Base-by-base conservation (phyloP, 2,329 filamentous ascomycete species). In the Aspergillus carbonarius region DNA sequence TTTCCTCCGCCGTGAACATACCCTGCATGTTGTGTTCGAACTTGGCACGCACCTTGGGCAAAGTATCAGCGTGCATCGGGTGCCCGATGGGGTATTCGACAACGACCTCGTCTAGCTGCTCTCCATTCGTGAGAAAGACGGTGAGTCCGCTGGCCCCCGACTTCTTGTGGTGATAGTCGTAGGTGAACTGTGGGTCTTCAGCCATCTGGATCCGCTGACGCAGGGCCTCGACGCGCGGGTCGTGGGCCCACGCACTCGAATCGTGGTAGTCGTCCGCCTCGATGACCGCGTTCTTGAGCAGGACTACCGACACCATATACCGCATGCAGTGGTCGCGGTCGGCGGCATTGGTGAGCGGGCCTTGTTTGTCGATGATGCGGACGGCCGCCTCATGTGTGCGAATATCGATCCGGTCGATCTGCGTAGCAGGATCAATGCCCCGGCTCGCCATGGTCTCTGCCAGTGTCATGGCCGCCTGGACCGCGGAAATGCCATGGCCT, bases 31-130 rank as follows among this genome's bases (percentile, higher is more conserved):
- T 71, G 53, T 52, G 59, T 44, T 46, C 48, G 10, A 62, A 62
- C 53, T 72, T 72, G 30, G 55, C 55, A 27, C 57, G 54, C 3
- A 71, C 64, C 10, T 51, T 20, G 6, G 34, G 47, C 23, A 62
- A 23, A 10, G 70, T 71, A 8, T 64, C 60, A 1, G 25, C 32
- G 23, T 63, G 53, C 44, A 57, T 55, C 7, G 50, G 54, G 55
- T 72, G 65, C 4, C 70, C 70, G 10, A 64, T 58, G 0, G 77
- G 76, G 65, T 74, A 79, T 65, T 79, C 58, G 12, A 72, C 60
- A 0, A 70, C 42, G 12, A 66, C 61, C 37, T 72, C 70, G 5
- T 64, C 60, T 1, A 70, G 37, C 15, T 49, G 27, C 7, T 35
- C 51, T 2, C 64, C 68, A 48, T 67, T 60, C 18, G 50, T 56